Evolutionary conservation across 2,329 filamentous ascomycete genomes (phyloP), one percentile per base, ranked within the genome.

Genomic region (Lecanicillium sp.): DNA sequence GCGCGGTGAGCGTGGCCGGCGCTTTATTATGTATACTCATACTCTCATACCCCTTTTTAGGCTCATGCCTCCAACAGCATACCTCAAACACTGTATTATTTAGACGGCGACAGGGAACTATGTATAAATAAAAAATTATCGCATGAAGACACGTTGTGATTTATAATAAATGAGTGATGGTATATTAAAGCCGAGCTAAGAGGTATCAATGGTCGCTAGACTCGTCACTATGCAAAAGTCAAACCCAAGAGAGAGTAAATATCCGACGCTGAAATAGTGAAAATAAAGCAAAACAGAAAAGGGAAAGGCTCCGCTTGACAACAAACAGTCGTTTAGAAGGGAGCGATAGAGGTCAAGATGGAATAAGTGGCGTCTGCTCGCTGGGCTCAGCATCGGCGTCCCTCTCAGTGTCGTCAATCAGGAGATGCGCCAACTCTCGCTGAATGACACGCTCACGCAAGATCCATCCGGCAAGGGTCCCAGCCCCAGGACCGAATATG

Each of bases 401-500:
- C 8, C 50, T 42, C 10, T 44, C 45, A 9, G 37, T 44, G 17
- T 35, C 36, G 12, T 39, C 39, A 17, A 43, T 22, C 14, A 44
- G 37, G 14, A 44, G 38, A n/a, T 37, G 40, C 18, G 36, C 44
- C 36, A 49, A 39, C 5, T 46, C 45, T 17, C 53, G 37, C 27
- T 54, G 50, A 17, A 64, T 53, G 43, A 59, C 51, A 37, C 49
- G 52, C 44, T 66, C 64, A 13, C 64, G 53, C 36, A 63, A 59
- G 19, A 65, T 44, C 64, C 64, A 66, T 1, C 56, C 60, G 12
- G 60, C 46, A 25, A 59, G 63, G 7, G 57, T 51, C 10, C 61
- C 63, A 0, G 61, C 58, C 4, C 64, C 64, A 0, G 64, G 62
- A 0, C 64, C 64, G 20, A 62, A 46, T 3, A 63, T 29, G 14